These are phyloP conservation scores for Fusarium coffeatum DNA, from an alignment of 2,329 filamentous ascomycete species.

Conservation along the genomic window DNA sequence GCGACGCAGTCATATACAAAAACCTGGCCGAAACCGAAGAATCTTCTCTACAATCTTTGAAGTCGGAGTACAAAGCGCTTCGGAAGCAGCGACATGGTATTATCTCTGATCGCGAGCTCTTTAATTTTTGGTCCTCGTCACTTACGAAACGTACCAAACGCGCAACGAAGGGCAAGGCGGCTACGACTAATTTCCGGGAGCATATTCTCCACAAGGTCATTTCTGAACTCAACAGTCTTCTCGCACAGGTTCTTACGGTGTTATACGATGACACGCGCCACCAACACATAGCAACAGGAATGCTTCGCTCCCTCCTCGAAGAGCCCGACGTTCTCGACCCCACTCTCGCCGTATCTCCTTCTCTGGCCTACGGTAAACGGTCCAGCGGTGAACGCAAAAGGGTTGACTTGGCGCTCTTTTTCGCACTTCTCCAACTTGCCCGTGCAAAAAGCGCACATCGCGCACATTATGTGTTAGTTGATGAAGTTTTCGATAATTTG, in stretches of 20 bases:
- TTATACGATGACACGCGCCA: slow-evolving; percentile 35
- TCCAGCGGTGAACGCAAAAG: slow-evolving; percentile 41
- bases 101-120: slow-evolving; percentile 28
- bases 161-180: slow-evolving; percentile 4
- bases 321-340: slow-evolving; percentile 14
- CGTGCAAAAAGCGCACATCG: slow-evolving; percentile 31
- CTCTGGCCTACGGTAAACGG: slow-evolving; percentile 32
- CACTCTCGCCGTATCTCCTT: slow-evolving; percentile 19
- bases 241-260: slow-evolving; percentile 25
- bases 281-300: slow-evolving; percentile 27
- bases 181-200: slow-evolving; percentile 30
- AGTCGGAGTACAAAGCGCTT: background rate
- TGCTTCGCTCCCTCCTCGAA: slow-evolving; percentile 35
- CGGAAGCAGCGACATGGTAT: background rate
- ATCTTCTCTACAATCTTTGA: background rate
- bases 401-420: slow-evolving; percentile 39
- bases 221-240: slow-evolving; percentile 30
- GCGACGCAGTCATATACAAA: slow-evolving; percentile 3
- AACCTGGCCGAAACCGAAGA: background rate
- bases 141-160: slow-evolving; percentile 23
- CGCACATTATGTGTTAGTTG: slow-evolving; percentile 36
- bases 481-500: slow-evolving; percentile 41
- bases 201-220: slow-evolving; percentile 30
- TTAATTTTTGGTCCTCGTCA: slow-evolving; percentile 34
- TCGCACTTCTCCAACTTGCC: slow-evolving; percentile 34